Conservation (phyloP, 768 basidiomycete species). For the Suillus sp. region DNA sequence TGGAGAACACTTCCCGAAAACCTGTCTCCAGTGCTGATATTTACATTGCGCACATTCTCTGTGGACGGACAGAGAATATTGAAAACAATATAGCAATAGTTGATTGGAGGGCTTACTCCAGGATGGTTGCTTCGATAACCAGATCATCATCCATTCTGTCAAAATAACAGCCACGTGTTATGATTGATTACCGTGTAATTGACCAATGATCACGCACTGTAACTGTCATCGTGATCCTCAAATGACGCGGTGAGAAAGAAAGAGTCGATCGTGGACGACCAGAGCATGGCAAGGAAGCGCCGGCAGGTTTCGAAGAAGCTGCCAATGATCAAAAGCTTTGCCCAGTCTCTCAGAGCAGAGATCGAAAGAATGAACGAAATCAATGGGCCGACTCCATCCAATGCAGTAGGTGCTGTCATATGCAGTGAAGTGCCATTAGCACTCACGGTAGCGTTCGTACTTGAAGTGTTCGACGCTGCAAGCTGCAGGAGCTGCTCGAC, state of each 20-base stretch:
- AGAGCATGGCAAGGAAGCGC: conserved; percentile 45
- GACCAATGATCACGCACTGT: conserved; percentile 41
- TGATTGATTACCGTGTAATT: neutral
- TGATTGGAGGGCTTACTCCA: conserved; percentile 46
- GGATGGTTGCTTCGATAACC: conserved; percentile 63
- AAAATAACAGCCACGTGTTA: conserved; percentile 9
- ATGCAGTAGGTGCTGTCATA: conserved; percentile 18
- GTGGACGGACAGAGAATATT: conserved; percentile 6
- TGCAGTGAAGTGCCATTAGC: conserved; percentile 19
- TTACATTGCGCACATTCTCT: conserved; percentile 49
- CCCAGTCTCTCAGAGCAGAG: conserved; percentile 61
- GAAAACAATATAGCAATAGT: neutral
- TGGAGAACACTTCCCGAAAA: conserved; percentile 28
- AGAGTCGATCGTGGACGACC: conserved; percentile 46
- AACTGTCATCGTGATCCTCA: conserved; percentile 58
- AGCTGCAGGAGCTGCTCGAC: conserved; percentile 32
- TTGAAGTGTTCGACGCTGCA: conserved; percentile 19
- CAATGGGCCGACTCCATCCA: conserved; percentile 19
- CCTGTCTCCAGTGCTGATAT: conserved; percentile 51
- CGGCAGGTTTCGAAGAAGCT: conserved; percentile 61
- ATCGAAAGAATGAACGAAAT: conserved; percentile 51
- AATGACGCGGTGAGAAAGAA: conserved; percentile 68
- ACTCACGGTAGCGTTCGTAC: conserved; percentile 10
- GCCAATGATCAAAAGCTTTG: conserved; percentile 64
- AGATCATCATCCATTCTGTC: conserved; percentile 70